phyloP scores from a whole-genome alignment of 1,284 basidiomycete species.

The Trichosporon coremiiforme region DNA sequence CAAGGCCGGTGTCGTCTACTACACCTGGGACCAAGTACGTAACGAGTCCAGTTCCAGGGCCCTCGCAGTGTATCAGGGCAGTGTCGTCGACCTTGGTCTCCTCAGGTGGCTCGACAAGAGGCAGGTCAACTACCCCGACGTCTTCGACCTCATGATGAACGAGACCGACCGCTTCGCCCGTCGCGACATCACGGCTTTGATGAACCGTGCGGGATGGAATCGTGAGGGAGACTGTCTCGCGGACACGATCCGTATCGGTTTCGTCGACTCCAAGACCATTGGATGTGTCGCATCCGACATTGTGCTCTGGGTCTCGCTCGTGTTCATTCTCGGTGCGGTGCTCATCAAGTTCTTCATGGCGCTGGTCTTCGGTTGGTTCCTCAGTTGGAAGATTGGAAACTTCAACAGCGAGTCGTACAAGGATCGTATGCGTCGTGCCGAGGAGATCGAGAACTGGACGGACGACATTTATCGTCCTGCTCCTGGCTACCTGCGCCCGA shows the following conservation, averaged over 20 bases:
- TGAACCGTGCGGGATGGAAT: conserved; percentile 66
- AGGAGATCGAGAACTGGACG: conserved; percentile 94
- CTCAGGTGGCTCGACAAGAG: conserved; percentile 78
- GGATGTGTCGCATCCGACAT: conserved; percentile 94
- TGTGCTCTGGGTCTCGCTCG: conserved; percentile 90
- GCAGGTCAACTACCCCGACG: conserved; percentile 74
- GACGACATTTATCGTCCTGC: conserved; percentile 95
- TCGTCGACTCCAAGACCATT: conserved; percentile 89
- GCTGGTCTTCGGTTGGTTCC: conserved; percentile 95
- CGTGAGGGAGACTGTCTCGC: conserved; percentile 77
- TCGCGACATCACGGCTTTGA: conserved; percentile 80
- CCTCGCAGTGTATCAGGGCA: conserved; percentile 57
- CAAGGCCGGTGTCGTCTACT: conserved; percentile 83
- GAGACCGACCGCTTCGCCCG: conserved; percentile 67
- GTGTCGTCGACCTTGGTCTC: conserved; percentile 83
- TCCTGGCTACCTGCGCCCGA: conserved; percentile 86
- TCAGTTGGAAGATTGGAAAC: conserved; percentile 88
- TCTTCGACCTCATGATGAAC: conserved; percentile 82
- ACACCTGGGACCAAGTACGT: conserved; percentile 82
- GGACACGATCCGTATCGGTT: conserved; percentile 84
- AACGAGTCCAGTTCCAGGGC: conserved; percentile 49
- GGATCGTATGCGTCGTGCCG: conserved; percentile 85
- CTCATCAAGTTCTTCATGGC: conserved; percentile 95
- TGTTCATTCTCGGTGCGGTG: conserved; percentile 97
- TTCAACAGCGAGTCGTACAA: conserved; percentile 93